Base-by-base conservation (phyloP, 1,139 yeast species). In the Taphrina pruni region DNA sequence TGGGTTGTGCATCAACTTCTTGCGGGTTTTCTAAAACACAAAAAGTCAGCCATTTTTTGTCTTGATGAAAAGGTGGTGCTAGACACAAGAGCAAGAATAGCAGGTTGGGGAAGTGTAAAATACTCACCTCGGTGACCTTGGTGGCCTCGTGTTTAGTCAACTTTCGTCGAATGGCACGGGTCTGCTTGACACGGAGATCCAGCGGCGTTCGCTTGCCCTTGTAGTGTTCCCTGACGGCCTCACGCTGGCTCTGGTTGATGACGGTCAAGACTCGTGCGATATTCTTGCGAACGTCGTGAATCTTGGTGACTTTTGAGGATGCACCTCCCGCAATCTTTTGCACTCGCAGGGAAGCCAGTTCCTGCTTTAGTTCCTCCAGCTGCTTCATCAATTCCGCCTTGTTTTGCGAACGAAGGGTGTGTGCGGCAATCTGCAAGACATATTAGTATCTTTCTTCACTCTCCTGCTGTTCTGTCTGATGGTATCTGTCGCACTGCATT, bases 91-190 rank as follows among this genome's bases (percentile, higher is more conserved):
- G 62, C 41, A 58, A 58, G 62, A 58, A 58, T 58, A 58, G 62
- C 60, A 11, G 20, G 60, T 5, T 2, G 45, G 50, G 12, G 39
- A 12, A 17, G 17, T 17, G 17, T 17, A 17, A 17, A 7, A 58
- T 45, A 58, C 62, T 58, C 54, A 58, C 62, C 54, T 89, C 97
- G 92, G 86, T 89, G 93, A 83, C 99, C 97, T 96, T 89, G 91
- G 84, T 97, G 96, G 80, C 87, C 86, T 94, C 97, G 83, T 84
- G 83, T 81, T 89, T 86, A 83, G 97, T 88, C 82, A 94, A 88
- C 82, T 88, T 87, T 88, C 98, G 91, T 90, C 99, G 93, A 84
- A 94, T 85, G 83, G 99, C 98, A 88, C 98, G 94, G 85, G 99
- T 94, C 89, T 94, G 90, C 93, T 94, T 94, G 80, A 91, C 97